Conservation (phyloP, 495 filamentous ascomycete species). For the Hypoxylon lenormandii region DNA sequence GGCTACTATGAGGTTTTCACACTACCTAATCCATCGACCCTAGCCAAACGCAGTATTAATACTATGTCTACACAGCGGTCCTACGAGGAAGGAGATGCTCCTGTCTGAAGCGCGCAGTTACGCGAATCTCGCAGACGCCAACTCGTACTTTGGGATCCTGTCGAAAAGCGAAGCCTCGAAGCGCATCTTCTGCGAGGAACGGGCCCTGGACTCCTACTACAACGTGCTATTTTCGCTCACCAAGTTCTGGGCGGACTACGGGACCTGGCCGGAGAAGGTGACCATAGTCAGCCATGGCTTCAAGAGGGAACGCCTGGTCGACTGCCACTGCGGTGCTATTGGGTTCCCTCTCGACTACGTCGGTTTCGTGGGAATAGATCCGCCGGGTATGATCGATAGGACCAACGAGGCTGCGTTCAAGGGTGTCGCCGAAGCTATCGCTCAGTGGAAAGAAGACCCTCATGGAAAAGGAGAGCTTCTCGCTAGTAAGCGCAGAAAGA, state of each 20-base stretch:
- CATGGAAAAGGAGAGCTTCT: slow-evolving; percentile 61
- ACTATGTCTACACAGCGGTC: slow-evolving; percentile 61
- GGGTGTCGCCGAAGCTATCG: slow-evolving; percentile 56
- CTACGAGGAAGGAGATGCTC: slow-evolving; percentile 68
- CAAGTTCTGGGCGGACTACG: slow-evolving; percentile 64
- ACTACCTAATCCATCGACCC: too few species aligned
- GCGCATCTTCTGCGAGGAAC: slow-evolving; percentile 61
- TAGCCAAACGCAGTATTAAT: not conserved
- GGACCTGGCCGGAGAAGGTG: slow-evolving; percentile 64
- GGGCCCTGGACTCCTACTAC: slow-evolving; percentile 81
- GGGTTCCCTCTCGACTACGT: slow-evolving; percentile 63
- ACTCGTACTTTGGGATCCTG: slow-evolving; percentile 54
- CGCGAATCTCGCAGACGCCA: slow-evolving; percentile 61
- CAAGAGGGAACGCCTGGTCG: slow-evolving; percentile 74
- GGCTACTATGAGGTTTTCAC: too few species aligned
- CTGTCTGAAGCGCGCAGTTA: slow-evolving; percentile 77
- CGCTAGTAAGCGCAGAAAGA: slow-evolving; percentile 59
- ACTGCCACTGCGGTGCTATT: slow-evolving; percentile 76
- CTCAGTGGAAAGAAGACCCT: slow-evolving; percentile 64
- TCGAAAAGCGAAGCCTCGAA: slow-evolving; percentile 12
- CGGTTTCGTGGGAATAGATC: slow-evolving; percentile 75
- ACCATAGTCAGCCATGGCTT: slow-evolving; percentile 82
- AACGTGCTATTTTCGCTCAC: slow-evolving; percentile 79
- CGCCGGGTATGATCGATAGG: slow-evolving; percentile 61
- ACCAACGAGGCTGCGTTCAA: slow-evolving; percentile 53